Base-by-base conservation (phyloP, 116 monocot genomes). In the Papilionanthe hybrid region DNA sequence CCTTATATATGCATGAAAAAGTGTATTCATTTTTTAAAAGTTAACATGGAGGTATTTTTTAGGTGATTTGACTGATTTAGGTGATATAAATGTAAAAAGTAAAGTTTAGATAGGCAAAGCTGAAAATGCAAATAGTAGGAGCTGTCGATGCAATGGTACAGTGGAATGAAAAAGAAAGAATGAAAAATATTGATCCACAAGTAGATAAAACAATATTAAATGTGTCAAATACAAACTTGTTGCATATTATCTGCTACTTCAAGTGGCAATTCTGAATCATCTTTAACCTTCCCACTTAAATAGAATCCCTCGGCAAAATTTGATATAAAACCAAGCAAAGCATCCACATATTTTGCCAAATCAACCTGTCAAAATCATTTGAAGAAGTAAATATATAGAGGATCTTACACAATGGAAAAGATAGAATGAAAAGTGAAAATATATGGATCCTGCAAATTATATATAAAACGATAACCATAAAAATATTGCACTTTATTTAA, bases 241-340 rank as follows among this genome's bases (percentile, higher is more conserved):
- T 75, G 43, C 71, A 81, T 68, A 76, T 85, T 42, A 82, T 58
- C 44, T 44, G 78, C 80, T 75, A 55, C 30, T 79, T 84, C 77
- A 78, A 79, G 74, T 80, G 92, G 63, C 73, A 89, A 44, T 41
- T 79, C 63, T 55, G 83, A 84, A 78, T 81, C 81, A 80, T 41
- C 22, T 76, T 44, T 81, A 75, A 86, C 85, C 30, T 55, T 43
- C 83, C 67, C 75, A 79, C 80, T 81, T 77, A 48, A 74, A 81
- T n/a, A 60, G 49, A 82, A 72, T 49, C 47, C 78, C 41, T 82
- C 82, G 85, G 55, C 84, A 75, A 68, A 83, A 72, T 83, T 87
- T 63, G 67, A 76, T 55, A 90, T 53, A 88, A 85, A 83, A 73
- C 86, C 89, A 79, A 96, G 79, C 27, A 88, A 73, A 10, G 80